Conservation (phyloP, 1,284 basidiomycete genomes). For the Tilletiopsis washingtonensis region DNA sequence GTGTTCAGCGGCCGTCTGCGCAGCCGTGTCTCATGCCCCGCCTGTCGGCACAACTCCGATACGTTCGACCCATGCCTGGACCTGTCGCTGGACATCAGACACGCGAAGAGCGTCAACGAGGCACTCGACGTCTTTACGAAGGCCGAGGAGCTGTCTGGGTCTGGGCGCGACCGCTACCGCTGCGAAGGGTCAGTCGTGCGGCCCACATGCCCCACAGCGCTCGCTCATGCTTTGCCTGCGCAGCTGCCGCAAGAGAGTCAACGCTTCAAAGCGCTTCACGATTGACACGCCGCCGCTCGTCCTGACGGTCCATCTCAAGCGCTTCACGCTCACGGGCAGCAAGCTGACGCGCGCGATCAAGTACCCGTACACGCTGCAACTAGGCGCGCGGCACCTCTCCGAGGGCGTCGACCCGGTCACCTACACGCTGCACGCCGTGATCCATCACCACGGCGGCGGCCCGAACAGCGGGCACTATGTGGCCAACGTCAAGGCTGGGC, state of each 20-base stretch:
- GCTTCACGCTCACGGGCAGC: conserved; percentile 75
- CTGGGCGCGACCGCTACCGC: conserved; percentile 85
- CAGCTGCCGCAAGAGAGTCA: conserved; percentile 81
- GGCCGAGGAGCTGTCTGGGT: conserved; percentile 73
- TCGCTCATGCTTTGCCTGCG: too few species aligned
- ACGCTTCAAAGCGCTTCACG: conserved; percentile 79
- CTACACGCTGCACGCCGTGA: conserved; percentile 86
- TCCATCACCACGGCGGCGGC: conserved; percentile 84
- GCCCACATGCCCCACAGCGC: too few species aligned
- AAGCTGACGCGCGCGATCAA: conserved; percentile 58
- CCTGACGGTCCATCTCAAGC: conserved; percentile 93
- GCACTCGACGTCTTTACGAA: conserved; percentile 76
- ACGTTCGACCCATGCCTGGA: conserved; percentile 94
- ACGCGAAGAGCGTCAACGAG: conserved; percentile 60
- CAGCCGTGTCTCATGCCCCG: conserved; percentile 81
- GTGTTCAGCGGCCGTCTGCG: conserved; percentile 87
- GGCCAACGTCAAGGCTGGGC: conserved; percentile 67
- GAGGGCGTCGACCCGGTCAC: conserved; percentile 49
- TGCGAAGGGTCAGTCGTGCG: too few species aligned
- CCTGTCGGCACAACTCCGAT: conserved; percentile 81
- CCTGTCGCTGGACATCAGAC: conserved; percentile 55
- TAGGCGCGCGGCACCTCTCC: conserved; percentile 61
- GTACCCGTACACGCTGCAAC: conserved; percentile 70
- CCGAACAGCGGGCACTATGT: conserved; percentile 96
- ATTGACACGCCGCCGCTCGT: conserved; percentile 78